Base-by-base conservation (phyloP, 345 rosid genomes). In the Dipteronia sinensis region DNA sequence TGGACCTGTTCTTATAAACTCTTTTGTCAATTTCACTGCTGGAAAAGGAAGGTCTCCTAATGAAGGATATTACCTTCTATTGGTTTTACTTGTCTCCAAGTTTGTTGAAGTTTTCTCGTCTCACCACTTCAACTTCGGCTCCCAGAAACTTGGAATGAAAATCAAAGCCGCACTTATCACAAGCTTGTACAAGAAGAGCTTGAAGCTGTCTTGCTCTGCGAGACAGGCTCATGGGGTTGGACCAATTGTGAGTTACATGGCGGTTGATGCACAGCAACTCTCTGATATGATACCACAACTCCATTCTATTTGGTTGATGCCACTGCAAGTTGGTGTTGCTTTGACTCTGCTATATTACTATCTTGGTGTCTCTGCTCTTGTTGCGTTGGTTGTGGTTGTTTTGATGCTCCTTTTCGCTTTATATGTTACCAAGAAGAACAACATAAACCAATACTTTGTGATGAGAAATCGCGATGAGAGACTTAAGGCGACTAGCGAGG, bases 201-300 rank as follows among this genome's bases (percentile, higher is more conserved):
- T 93, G 70, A 84, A 88, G 75, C 82, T 95, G 42, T 84, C 98
- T 0, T 89, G 96, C 77, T 93, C 97, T 11, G 94, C 97, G 64
- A 90, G 98, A n/a, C 98, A 95, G 75, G 86, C 87, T 73, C 99
- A 95, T 65, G 99, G 99, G 4, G 94, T 95, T 1, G 98, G 99
- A 19, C 99, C 93, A 82, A 95, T 93, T 46, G 99, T 95, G 77
- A 95, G 93, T 75, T 95, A 95, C 86, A 95, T 95, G 99, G 94
- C 99, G 25, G 98, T 95, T 4, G 99, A 95, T 73, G 97, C 98
- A 3, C 99, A 95, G 40, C 99, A 95, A 80, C 93, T 95, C 68
- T 93, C 98, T 15, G 99, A 95, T 69, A 93, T 95, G 98, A 90
- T 95, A 92, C 72, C 91, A 40, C 99, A 93, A 88, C 88, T 95